Evolutionary conservation across 768 basidiomycete species (phyloP).

Genomic region (Melanogaster broomeanus): DNA sequence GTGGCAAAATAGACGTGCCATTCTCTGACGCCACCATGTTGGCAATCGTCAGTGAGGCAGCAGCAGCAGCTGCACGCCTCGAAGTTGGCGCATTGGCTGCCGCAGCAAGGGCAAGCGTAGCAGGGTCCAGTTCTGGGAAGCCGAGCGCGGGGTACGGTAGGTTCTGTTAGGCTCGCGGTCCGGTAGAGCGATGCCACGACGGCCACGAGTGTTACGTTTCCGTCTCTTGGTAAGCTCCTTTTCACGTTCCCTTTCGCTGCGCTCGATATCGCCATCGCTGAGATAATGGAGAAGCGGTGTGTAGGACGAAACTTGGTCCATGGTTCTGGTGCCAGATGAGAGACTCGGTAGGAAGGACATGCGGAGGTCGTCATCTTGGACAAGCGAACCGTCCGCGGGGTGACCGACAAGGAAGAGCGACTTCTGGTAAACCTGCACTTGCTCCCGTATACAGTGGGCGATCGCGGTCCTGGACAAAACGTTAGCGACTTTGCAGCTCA

Average conservation of each 20-base stretch:
- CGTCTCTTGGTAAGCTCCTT: constrained; percentile 87
- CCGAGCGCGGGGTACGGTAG: constrained; percentile 84
- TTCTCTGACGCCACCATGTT: constrained; percentile 94
- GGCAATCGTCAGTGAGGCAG: constrained; percentile 81
- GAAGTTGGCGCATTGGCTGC: constrained; percentile 70
- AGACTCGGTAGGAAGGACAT: constrained; percentile 87
- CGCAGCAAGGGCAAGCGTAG: constrained; percentile 64
- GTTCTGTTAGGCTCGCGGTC: constrained; percentile 94
- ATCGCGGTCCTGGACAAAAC: constrained; percentile 79
- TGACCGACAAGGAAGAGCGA: constrained; percentile 90
- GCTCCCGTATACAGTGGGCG: constrained; percentile 93
- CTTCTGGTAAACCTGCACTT: constrained; percentile 89
- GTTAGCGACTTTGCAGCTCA: constrained; percentile 11
- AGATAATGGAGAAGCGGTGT: constrained; percentile 91
- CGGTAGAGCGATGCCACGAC: constrained; percentile 80
- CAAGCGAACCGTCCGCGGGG: constrained; percentile 71
- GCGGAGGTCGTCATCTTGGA: constrained; percentile 90
- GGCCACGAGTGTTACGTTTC: constrained; percentile 80
- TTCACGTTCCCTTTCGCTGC: constrained; percentile 90
- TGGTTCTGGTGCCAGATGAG: constrained; percentile 64
- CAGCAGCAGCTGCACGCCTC: constrained; percentile 83
- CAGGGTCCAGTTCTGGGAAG: constrained; percentile 76
- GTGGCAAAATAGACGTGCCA: constrained; percentile 55
- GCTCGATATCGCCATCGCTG: constrained; percentile 85
- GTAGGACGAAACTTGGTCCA: constrained; percentile 76